A percentile compares a stretch with the other conserved stretches of the same genome.
Conservation (phyloP, 2,329 filamentous ascomycete species). For the Fusarium tuaranense region DNA sequence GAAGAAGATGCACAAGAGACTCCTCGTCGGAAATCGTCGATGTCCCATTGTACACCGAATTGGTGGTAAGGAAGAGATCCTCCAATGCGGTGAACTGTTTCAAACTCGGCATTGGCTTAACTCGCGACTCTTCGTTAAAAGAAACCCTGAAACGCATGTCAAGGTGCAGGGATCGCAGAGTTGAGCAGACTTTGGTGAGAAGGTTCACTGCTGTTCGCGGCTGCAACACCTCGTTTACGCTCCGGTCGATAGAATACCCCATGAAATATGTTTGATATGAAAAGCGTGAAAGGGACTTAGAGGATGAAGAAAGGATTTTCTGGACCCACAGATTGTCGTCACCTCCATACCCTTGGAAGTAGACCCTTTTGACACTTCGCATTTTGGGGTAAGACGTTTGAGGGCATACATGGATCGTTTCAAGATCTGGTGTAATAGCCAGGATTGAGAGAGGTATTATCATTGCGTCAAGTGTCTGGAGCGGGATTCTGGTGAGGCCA, state of each 20-base stretch:
- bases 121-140: background rate
- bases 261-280: background rate
- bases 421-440: background rate
- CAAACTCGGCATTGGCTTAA: background rate
- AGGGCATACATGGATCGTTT: background rate
- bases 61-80: background rate
- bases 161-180: background rate
- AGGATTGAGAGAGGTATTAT: background rate
- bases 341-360: background rate
- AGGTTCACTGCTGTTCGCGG: background rate
- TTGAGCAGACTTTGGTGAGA: background rate
- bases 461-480: background rate
- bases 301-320: background rate
- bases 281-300: background rate
- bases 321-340: background rate
- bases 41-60: background rate
- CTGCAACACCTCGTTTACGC: background rate
- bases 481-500: background rate
- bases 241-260: background rate
- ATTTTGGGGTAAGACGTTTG: background rate
- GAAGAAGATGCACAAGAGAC: background rate
- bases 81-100: background rate
- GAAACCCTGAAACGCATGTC: background rate
- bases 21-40: background rate
- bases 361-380: background rate